Percentiles rank a stretch among this genome's conserved stretches.
phyloP scores from a whole-genome alignment of 192 early-diverging fungal genomes.

The Linnemannia elongata region DNA sequence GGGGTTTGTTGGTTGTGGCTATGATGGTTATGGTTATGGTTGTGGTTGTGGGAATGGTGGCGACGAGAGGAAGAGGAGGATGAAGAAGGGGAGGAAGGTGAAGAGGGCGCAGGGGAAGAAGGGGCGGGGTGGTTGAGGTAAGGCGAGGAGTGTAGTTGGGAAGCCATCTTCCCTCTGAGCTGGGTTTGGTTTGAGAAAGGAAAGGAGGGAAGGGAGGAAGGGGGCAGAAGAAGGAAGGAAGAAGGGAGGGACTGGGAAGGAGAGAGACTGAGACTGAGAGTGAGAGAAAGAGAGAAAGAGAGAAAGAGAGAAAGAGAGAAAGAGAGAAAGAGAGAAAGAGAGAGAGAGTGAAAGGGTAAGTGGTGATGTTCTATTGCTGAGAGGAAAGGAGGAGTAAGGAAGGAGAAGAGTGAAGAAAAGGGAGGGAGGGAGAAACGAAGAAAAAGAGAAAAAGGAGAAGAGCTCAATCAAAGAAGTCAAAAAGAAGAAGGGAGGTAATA shows the following conservation, averaged over 20 bases:
- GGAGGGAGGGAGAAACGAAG: neutral
- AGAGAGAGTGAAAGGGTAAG: neutral
- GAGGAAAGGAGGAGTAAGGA: neutral
- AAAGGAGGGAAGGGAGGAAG: neutral
- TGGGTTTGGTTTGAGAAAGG: neutral
- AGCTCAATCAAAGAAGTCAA: too few relatives aligned
- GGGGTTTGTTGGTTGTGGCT: neutral
- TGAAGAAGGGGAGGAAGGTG: neutral
- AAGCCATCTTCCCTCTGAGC: neutral
- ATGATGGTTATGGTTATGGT: neutral
- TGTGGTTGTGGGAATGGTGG: neutral
- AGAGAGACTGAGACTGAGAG: too few relatives aligned
- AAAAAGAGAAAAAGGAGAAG: neutral
- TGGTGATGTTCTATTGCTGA: slow-evolving; percentile 2
- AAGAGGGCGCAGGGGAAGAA: neutral
- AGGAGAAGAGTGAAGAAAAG: neutral
- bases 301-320: neutral
- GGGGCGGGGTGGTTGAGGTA: neutral
- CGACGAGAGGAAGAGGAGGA: neutral
- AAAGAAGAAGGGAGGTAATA: too few relatives aligned
- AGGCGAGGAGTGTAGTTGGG: neutral
- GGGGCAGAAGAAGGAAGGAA: neutral
- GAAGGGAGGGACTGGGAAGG: neutral
- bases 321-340: neutral
- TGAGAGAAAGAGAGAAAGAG: too few relatives aligned